These are phyloP conservation scores for Erodium trifolium DNA, from an alignment of 441 rosid species.

Conservation along the genomic window DNA sequence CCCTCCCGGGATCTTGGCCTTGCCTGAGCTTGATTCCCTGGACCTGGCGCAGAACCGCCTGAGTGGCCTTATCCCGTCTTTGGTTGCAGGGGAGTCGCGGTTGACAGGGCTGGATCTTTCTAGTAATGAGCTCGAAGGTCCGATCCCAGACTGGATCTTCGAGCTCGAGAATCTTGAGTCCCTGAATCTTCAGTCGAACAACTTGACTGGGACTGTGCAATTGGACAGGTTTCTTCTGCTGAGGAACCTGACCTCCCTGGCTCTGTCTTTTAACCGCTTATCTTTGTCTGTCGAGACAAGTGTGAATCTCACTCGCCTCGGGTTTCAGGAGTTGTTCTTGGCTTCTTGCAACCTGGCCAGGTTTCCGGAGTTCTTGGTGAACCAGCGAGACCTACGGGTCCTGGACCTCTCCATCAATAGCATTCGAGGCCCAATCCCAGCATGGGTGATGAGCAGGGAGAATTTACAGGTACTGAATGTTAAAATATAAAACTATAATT, in stretches of 20 bases:
- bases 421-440: constrained; percentile 14
- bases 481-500: too few relatives aligned
- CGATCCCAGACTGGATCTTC: neutral
- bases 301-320: neutral
- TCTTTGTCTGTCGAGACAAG: neutral
- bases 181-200: neutral
- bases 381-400: neutral
- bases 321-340: neutral
- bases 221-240: neutral
- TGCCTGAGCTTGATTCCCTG: neutral
- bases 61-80: neutral
- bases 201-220: neutral
- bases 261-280: neutral
- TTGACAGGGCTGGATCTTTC: neutral
- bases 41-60: neutral
- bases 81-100: neutral
- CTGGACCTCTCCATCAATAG: constrained; percentile 21
- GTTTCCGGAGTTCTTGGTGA: constrained; percentile 15
- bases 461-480: too few relatives aligned
- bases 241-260: neutral
- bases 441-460: neutral
- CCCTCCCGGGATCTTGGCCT: neutral
- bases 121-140: constrained; percentile 11
- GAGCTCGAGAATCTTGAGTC: neutral
- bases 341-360: constrained; percentile 14